These are phyloP conservation scores for Themeda triandra DNA, from an alignment of 176 grass and related monocot genomes.

Conservation along the genomic window DNA sequence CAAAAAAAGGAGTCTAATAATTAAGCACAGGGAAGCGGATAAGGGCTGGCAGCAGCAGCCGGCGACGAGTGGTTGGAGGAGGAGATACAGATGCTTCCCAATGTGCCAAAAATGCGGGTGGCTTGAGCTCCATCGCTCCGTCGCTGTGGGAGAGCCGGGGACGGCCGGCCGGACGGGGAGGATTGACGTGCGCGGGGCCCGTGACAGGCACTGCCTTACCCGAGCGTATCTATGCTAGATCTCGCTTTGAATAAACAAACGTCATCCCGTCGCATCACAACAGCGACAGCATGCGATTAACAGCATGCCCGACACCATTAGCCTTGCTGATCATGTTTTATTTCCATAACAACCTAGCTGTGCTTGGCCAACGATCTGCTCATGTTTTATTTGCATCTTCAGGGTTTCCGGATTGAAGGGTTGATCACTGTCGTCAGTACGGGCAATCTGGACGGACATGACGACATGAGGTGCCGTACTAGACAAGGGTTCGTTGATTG, in stretches of 20 bases:
- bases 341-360: neutral
- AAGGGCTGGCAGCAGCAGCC: neutral
- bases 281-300: conserved; percentile 16
- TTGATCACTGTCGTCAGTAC: neutral
- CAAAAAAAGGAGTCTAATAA: neutral
- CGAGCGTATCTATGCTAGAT: conserved; percentile 40
- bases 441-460: neutral
- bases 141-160: no score
- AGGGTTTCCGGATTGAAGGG: neutral
- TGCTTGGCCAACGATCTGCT: neutral
- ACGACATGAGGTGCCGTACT: neutral
- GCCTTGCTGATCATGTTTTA: neutral
- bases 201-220: conserved; percentile 35
- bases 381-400: neutral
- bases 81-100: no score
- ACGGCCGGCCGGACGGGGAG: no score
- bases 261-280: conserved; percentile 20
- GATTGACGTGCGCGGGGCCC: neutral
- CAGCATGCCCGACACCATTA: neutral
- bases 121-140: no score
- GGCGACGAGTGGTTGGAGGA: neutral
- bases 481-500: neutral
- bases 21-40: conserved; percentile 21
- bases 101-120: no score
- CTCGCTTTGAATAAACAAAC: conserved; percentile 43